These are phyloP conservation scores for Penicillium sp. DNA, from an alignment of 2,329 filamentous ascomycete species.

Conservation along the genomic window DNA sequence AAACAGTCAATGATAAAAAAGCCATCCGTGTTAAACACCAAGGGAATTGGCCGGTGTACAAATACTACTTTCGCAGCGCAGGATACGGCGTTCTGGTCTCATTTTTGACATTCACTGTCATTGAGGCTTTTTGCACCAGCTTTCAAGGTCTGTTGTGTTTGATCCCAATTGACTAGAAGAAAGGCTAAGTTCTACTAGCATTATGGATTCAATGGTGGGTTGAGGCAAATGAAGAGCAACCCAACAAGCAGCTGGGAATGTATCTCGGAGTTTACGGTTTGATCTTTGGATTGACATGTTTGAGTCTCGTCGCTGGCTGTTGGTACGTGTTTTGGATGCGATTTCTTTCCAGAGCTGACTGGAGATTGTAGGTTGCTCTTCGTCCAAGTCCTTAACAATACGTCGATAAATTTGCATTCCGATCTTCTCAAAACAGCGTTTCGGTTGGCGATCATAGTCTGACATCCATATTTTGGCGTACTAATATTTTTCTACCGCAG, in stretches of 20 bases:
- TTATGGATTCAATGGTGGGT: constrained; percentile 16
- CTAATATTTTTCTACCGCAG: not conserved
- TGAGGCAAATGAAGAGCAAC: constrained; percentile 11
- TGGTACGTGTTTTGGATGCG: not conserved
- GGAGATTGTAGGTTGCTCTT: not conserved
- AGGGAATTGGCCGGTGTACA: not conserved
- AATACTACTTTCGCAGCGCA: constrained; percentile 1
- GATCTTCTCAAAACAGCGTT: constrained; percentile 2
- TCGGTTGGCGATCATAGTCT: not conserved
- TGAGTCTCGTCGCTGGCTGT: not conserved
- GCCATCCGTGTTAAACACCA: not conserved
- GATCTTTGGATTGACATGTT: constrained; percentile 9
- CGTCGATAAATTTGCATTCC: constrained; percentile 1
- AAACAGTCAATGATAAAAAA: not conserved
- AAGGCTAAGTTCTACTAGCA: constrained; percentile 1
- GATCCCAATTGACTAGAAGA: not conserved
- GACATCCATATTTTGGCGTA: not conserved
- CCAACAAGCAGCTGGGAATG: constrained; percentile 10
- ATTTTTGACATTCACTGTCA: not conserved
- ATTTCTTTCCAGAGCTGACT: not conserved
- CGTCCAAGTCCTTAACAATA: not conserved
- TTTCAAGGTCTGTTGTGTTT: not conserved
- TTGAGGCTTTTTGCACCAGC: not conserved
- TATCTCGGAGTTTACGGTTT: constrained; percentile 15
- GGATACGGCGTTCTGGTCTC: not conserved